These are phyloP conservation scores for Effrenium voratum DNA, from an alignment of 73 alveolate species.

Conservation along the genomic window DNA sequence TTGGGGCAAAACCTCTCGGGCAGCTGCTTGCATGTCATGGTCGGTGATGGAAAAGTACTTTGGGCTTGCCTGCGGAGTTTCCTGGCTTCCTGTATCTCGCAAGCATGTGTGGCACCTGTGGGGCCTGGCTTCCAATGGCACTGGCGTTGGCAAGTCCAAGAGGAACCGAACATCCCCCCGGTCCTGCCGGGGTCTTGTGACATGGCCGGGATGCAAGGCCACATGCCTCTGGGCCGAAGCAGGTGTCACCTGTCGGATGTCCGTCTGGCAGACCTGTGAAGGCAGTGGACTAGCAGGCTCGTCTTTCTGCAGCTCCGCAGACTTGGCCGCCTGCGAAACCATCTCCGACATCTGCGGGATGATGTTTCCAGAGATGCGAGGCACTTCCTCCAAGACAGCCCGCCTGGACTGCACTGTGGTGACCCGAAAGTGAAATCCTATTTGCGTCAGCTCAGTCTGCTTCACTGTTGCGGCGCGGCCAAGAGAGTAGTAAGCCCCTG, in stretches of 20 bases:
- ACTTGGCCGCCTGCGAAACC: neutral
- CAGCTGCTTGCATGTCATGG: neutral
- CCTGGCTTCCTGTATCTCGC: neutral
- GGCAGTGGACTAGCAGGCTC: neutral
- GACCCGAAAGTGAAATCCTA: neutral
- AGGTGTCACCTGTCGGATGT: neutral
- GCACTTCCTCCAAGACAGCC: neutral
- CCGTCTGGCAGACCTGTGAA: neutral
- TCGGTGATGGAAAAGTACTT: neutral
- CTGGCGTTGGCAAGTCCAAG: neutral
- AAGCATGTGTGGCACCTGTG: neutral
- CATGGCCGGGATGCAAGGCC: neutral
- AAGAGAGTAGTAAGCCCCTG: neutral
- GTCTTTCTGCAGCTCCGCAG: neutral
- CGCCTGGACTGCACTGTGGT: neutral
- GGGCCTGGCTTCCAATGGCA: constrained; percentile 5
- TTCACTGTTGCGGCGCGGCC: neutral
- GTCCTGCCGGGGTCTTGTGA: neutral
- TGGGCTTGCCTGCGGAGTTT: neutral
- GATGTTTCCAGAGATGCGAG: neutral
- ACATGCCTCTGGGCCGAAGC: neutral
- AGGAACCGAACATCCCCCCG: neutral
- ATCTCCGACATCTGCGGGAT: neutral
- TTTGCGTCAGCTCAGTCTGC: neutral
- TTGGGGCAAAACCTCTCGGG: neutral